These are phyloP conservation scores for Rosa hybrid DNA, from an alignment of 331 rosid genomes.

Conservation along the genomic window DNA sequence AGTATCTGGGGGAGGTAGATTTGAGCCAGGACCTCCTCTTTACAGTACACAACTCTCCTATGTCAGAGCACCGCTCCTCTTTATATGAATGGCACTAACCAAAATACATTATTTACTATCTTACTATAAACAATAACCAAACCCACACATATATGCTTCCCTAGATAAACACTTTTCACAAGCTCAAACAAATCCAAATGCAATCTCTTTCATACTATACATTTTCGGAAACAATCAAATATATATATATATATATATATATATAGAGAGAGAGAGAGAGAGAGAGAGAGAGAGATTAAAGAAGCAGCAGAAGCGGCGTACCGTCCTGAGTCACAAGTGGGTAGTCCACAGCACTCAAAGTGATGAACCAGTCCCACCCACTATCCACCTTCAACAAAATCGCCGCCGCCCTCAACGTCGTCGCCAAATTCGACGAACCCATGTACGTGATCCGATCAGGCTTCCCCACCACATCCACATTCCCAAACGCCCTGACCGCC, in stretches of 20 bases:
- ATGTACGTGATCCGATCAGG: slow-evolving; percentile 74
- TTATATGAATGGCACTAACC: not conserved
- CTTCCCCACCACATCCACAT: slow-evolving; percentile 84
- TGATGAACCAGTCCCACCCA: slow-evolving; percentile 91
- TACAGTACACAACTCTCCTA: not conserved
- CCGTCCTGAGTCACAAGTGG: slow-evolving; percentile 97
- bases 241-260: no score
- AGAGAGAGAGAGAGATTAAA: no score
- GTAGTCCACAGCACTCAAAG: slow-evolving; percentile 83
- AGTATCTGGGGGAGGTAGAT: not conserved
- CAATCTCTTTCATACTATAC: not conserved
- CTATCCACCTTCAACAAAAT: slow-evolving; percentile 68
- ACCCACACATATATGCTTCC: not conserved
- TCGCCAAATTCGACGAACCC: slow-evolving; percentile 81
- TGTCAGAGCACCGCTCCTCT: no score
- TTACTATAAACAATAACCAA: not conserved
- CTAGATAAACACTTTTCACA: not conserved
- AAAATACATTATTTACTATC: not conserved
- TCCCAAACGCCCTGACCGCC: slow-evolving; percentile 74
- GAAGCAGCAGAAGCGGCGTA: slow-evolving; percentile 45
- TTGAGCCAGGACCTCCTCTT: not conserved
- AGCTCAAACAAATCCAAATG: no score
- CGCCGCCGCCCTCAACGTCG: slow-evolving; percentile 78
- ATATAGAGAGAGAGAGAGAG: no score
- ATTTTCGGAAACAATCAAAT: not conserved